These are phyloP conservation scores for Megacollybia marginata DNA, from an alignment of 768 basidiomycete genomes.

Conservation along the genomic window DNA sequence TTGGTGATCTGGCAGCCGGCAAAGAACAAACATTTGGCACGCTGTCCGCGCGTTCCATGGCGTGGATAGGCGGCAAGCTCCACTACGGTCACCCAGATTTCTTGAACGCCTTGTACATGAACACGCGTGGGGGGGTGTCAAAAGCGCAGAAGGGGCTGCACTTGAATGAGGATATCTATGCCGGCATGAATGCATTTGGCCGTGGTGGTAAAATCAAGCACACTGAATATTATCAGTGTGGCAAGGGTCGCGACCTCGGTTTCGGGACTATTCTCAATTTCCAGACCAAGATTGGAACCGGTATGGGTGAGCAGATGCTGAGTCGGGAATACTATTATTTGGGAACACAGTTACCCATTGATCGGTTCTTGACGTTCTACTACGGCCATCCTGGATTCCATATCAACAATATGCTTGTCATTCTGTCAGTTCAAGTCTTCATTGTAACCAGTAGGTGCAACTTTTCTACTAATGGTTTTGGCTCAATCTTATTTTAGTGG, in stretches of 20 bases:
- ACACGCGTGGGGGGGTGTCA: slow-evolving; percentile 94
- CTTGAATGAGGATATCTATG: slow-evolving; percentile 99
- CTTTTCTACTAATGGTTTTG: background rate
- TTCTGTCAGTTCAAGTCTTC: slow-evolving; percentile 94
- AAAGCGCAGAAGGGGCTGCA: slow-evolving; percentile 99
- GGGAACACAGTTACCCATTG: slow-evolving; percentile 95
- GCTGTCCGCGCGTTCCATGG: slow-evolving; percentile 88
- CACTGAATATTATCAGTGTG: slow-evolving; percentile 98
- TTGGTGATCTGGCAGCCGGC: slow-evolving; percentile 96
- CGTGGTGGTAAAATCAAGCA: slow-evolving; percentile 98
- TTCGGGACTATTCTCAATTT: slow-evolving; percentile 99
- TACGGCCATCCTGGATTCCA: slow-evolving; percentile 99
- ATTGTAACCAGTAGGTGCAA: slow-evolving; percentile 74
- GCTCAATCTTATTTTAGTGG: slow-evolving; percentile 45
- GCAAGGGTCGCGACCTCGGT: slow-evolving; percentile 96
- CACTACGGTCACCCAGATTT: slow-evolving; percentile 99
- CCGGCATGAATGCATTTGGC: slow-evolving; percentile 97
- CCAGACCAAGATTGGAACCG: slow-evolving; percentile 99
- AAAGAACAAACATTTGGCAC: slow-evolving; percentile 99
- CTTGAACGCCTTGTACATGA: slow-evolving; percentile 97
- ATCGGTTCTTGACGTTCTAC: slow-evolving; percentile 99
- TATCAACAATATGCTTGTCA: slow-evolving; percentile 99
- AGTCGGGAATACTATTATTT: slow-evolving; percentile 99
- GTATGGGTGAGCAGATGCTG: slow-evolving; percentile 99
- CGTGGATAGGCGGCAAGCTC: slow-evolving; percentile 97